A percentile compares a stretch with the other conserved stretches of the same genome.
Evolutionary conservation across 768 basidiomycete species (phyloP).

Genomic region (Russula brevipes): DNA sequence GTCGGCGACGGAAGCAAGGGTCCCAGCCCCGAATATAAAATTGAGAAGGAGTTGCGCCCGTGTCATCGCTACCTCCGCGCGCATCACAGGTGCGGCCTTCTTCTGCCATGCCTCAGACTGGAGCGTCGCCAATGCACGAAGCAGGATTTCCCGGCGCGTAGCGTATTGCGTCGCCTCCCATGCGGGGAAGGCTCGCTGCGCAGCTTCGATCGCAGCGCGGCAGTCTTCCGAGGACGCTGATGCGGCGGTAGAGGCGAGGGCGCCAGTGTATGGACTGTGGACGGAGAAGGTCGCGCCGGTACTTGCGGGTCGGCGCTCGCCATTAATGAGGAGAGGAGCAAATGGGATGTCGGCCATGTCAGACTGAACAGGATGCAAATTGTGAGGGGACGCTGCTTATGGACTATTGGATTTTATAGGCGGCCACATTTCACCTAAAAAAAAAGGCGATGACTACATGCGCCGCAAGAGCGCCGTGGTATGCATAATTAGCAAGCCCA

Average conservation of each 20-base stretch:
- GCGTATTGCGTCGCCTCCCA: constrained; percentile 13
- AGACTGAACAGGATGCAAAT: background rate
- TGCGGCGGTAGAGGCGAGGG: constrained; percentile 42
- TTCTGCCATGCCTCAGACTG: constrained; percentile 14
- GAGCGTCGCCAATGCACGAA: constrained; percentile 10
- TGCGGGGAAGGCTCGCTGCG: constrained; percentile 15
- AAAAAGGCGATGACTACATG: no score
- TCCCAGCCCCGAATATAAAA: constrained; percentile 25
- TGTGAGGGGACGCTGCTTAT: background rate
- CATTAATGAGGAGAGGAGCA: constrained; percentile 39
- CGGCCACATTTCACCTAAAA: no score
- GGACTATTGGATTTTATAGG: no score
- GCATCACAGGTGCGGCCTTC: constrained; percentile 2
- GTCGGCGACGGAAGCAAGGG: constrained; percentile 35
- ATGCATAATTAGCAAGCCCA: no score
- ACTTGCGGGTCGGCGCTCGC: constrained; percentile 36
- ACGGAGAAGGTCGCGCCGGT: constrained; percentile 42
- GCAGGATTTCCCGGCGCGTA: constrained; percentile 12
- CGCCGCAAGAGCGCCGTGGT: no score
- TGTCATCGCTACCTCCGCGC: constrained; percentile 5
- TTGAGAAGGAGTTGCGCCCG: constrained; percentile 27
- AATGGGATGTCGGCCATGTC: constrained; percentile 4
- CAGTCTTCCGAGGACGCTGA: constrained; percentile 37
- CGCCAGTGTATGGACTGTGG: constrained; percentile 38
- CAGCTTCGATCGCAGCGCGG: constrained; percentile 17